phyloP scores from a whole-genome alignment of 176 grass and related monocot species.

The Rhynchospora pubera region DNA sequence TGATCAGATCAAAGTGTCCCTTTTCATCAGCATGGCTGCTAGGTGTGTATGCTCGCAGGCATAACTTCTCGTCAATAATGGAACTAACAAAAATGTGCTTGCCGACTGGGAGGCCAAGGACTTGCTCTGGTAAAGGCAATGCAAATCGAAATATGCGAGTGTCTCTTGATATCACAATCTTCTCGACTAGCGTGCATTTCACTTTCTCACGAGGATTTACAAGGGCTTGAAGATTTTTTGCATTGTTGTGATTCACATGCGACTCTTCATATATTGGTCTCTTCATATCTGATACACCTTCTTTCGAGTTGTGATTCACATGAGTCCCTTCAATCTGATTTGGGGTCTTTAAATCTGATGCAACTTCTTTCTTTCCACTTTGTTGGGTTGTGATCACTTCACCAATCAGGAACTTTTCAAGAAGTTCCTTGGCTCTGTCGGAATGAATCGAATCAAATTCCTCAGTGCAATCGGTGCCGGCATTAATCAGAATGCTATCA shows the following conservation, averaged over 20 bases:
- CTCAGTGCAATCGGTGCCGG: slow-evolving; percentile 85
- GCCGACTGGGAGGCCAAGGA: no score
- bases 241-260: slow-evolving; percentile 28
- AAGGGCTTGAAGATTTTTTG: background rate
- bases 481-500: slow-evolving; percentile 96
- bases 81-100: no score
- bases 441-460: slow-evolving; percentile 97
- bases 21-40: no score
- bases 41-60: no score
- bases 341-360: slow-evolving; percentile 40
- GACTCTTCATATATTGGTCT: background rate
- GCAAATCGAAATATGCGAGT: no score
- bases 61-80: no score
- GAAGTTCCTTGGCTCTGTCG: slow-evolving; percentile 46
- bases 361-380: slow-evolving; percentile 59
- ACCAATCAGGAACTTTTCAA: slow-evolving; percentile 42
- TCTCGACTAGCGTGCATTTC: no score
- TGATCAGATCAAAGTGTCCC: no score
- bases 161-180: no score
- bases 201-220: no score
- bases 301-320: slow-evolving; percentile 12
- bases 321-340: slow-evolving; percentile 42
- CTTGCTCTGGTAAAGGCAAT: no score
- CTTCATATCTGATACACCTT: no score
- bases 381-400: slow-evolving; percentile 41